phyloP scores from a whole-genome alignment of 2,329 filamentous ascomycete genomes.

The Podosphaera fusca region DNA sequence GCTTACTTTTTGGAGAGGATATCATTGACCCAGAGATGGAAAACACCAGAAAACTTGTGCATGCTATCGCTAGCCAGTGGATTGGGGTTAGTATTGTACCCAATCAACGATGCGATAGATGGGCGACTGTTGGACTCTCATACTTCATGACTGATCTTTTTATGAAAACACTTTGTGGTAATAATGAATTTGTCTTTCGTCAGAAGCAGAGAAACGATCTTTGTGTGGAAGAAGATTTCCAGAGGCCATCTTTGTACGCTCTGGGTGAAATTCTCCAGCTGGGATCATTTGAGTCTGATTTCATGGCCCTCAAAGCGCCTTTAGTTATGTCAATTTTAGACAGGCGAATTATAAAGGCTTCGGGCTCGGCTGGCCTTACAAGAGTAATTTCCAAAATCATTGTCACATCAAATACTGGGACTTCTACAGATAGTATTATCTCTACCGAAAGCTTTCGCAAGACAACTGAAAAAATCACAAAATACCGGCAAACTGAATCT shows the following conservation, averaged over 20 bases:
- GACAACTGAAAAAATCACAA: constrained; percentile 69
- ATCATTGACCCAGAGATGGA: constrained; percentile 71
- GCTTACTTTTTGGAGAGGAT: constrained; percentile 62
- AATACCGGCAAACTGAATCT: constrained; percentile 53
- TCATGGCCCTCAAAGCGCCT: constrained; percentile 74
- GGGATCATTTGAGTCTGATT: constrained; percentile 68
- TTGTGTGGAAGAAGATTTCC: constrained; percentile 59
- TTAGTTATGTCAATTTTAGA: constrained; percentile 87
- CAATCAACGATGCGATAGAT: constrained; percentile 56
- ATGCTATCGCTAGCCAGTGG: constrained; percentile 78
- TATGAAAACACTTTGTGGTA: constrained; percentile 73
- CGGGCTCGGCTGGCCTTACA: constrained; percentile 55
- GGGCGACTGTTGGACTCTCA: constrained; percentile 73
- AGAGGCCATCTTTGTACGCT: constrained; percentile 59
- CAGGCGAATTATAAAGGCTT: constrained; percentile 70
- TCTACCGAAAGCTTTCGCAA: constrained; percentile 55
- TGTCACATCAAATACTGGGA: constrained; percentile 64
- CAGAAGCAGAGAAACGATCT: constrained; percentile 68
- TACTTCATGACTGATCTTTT: constrained; percentile 92
- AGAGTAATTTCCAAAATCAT: constrained; percentile 73
- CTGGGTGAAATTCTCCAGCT: constrained; percentile 58
- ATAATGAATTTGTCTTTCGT: constrained; percentile 81
- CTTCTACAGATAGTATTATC: constrained; percentile 46
- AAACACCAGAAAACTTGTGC: constrained; percentile 57
- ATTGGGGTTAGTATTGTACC: constrained; percentile 82